phyloP scores from a whole-genome alignment of 2,329 filamentous ascomycete species.

The Xylariaceae sp. region DNA sequence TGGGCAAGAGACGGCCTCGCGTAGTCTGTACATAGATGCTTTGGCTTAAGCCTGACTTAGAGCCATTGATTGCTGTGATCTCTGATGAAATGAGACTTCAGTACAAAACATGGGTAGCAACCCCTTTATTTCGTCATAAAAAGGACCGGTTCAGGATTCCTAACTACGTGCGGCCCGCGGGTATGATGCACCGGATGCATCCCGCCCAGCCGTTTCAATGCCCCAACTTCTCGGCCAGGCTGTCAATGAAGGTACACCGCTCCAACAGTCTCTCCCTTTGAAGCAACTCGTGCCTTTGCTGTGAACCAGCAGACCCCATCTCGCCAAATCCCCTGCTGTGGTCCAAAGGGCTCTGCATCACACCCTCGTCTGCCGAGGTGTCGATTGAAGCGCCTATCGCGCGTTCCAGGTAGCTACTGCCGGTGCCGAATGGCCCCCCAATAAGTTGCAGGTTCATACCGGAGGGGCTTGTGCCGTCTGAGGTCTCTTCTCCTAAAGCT shows the following conservation, averaged over 20 bases:
- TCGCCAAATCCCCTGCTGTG: neutral
- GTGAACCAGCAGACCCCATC: neutral
- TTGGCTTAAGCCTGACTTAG: no score
- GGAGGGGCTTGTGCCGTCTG: neutral
- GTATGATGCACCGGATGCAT: no score
- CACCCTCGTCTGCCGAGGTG: neutral
- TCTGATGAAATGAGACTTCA: no score
- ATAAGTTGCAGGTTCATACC: constrained; percentile 11
- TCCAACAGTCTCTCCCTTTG: neutral
- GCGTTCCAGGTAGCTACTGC: constrained; percentile 7
- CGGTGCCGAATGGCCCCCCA: constrained; percentile 16
- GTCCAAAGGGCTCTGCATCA: neutral
- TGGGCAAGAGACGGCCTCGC: no score
- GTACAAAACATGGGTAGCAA: no score
- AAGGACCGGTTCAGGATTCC: no score
- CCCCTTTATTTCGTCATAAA: no score
- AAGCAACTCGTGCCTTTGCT: neutral
- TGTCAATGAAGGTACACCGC: neutral
- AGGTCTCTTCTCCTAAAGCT: no score
- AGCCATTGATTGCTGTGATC: no score
- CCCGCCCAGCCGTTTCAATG: neutral
- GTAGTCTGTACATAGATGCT: no score
- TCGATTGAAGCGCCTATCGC: constrained; percentile 3
- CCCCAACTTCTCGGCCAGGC: neutral
- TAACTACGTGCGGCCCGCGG: no score